Evolutionary conservation across 345 rosid species (phyloP).

Genomic region (Lagerstroemia speciosa): DNA sequence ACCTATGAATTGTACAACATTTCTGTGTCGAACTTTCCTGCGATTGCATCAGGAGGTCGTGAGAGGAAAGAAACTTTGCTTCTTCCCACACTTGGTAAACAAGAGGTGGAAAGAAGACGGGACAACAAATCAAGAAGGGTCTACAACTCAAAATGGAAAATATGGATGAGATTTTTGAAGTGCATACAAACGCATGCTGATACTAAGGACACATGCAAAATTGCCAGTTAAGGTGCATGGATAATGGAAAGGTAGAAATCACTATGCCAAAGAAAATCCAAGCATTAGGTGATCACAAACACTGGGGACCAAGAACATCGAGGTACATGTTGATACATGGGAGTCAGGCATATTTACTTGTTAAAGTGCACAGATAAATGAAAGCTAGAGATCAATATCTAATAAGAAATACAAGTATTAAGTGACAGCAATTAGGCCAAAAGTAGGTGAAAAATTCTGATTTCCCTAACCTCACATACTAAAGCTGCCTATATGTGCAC

Average conservation of each 20-base stretch:
- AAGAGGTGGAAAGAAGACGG: neutral
- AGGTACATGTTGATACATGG: neutral
- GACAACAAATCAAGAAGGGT: neutral
- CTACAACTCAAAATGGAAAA: neutral
- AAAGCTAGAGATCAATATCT: neutral
- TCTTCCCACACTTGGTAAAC: neutral
- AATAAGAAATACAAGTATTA: neutral
- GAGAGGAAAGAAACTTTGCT: neutral
- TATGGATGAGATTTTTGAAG: neutral
- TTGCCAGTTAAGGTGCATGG: neutral
- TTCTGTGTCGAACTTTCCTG: conserved; percentile 27
- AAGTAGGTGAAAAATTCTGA: neutral
- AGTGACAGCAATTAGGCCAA: neutral
- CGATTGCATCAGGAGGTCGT: conserved; percentile 10
- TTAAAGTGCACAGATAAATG: neutral
- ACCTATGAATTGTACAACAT: conserved; percentile 24
- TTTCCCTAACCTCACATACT: neutral
- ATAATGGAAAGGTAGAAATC: neutral
- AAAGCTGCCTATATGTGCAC: neutral
- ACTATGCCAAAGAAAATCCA: no score
- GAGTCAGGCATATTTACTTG: neutral
- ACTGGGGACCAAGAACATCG: no score
- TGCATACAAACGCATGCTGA: neutral
- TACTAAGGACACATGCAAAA: neutral
- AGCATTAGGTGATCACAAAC: no score